Evolutionary conservation across 225 moss, liverwort and hornwort genomes (phyloP).

Genomic region (Polytrichum formosum): DNA sequence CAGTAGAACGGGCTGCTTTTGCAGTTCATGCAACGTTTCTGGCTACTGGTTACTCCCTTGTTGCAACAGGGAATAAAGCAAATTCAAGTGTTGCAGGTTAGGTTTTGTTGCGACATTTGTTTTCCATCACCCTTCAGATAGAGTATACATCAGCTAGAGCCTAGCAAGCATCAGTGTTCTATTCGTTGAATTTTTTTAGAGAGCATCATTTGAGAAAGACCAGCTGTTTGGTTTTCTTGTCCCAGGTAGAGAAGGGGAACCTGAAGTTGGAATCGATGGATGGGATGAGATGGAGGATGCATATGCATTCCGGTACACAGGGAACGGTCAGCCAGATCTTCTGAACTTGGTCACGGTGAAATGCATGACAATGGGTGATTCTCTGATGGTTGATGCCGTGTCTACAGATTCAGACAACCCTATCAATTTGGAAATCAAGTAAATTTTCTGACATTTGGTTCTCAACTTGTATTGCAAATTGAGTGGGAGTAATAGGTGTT

Average conservation of each 20-base stretch:
- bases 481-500: too few relatives aligned
- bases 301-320: slow-evolving; percentile 86
- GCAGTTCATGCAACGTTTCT: slow-evolving; percentile 76
- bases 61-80: slow-evolving; percentile 50
- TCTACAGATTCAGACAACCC: slow-evolving; percentile 55
- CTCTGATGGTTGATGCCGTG: slow-evolving; percentile 93
- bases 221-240: neutral
- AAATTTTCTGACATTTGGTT: slow-evolving; percentile 10
- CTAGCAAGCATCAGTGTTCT: too few relatives aligned
- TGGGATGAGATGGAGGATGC: slow-evolving; percentile 91
- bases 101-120: neutral
- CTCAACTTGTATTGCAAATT: neutral
- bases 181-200: neutral
- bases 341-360: slow-evolving; percentile 72
- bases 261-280: slow-evolving; percentile 90
- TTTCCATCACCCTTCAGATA: neutral
- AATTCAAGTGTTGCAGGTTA: slow-evolving; percentile 32
- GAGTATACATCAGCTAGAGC: too few relatives aligned
- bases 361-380: slow-evolving; percentile 81
- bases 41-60: slow-evolving; percentile 64
- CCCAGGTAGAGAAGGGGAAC: slow-evolving; percentile 48
- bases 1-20: slow-evolving; percentile 82
- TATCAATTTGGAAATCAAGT: slow-evolving; percentile 82
- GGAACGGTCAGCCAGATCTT: slow-evolving; percentile 57
- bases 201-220: neutral